phyloP scores from a whole-genome alignment of 2,329 filamentous ascomycete species.

The Dactylellina haptotyla region DNA sequence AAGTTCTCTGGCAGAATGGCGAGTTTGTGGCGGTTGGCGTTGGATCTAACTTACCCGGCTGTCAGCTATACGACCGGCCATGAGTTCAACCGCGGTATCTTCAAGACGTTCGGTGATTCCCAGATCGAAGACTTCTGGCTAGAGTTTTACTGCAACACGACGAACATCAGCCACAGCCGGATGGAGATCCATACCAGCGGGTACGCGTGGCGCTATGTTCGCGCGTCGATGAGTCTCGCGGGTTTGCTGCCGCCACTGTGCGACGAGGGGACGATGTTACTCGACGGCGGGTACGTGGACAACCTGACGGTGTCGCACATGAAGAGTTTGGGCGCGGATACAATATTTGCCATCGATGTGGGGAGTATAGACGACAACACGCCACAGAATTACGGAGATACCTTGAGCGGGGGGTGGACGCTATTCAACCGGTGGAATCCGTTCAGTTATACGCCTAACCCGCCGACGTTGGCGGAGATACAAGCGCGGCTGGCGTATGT shows the following conservation, averaged over 20 bases:
- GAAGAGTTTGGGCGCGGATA: conserved; percentile 90
- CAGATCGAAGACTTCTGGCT: conserved; percentile 99
- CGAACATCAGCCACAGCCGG: conserved; percentile 94
- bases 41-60: conserved; percentile 95
- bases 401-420: conserved; percentile 93
- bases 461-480: conserved; percentile 93
- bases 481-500: conserved; percentile 95
- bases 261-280: conserved; percentile 94
- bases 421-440: conserved; percentile 97
- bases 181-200: conserved; percentile 94
- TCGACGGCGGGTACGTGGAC: conserved; percentile 96
- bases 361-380: conserved; percentile 90
- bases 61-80: conserved; percentile 96
- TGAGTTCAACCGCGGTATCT: conserved; percentile 98
- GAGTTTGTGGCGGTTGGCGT: conserved; percentile 97
- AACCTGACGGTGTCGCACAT: conserved; percentile 97
- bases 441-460: conserved; percentile 86
- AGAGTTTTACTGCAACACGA: conserved; percentile 98
- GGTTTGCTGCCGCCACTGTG: conserved; percentile 92
- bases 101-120: conserved; percentile 95
- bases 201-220: conserved; percentile 96
- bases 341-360: conserved; percentile 95
- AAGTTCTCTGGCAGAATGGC: conserved; percentile 99
- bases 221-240: conserved; percentile 95
- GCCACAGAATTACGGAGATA: conserved; percentile 92